Evolutionary conservation across 116 monocot species (phyloP).

Genomic region (Iris pallida): DNA sequence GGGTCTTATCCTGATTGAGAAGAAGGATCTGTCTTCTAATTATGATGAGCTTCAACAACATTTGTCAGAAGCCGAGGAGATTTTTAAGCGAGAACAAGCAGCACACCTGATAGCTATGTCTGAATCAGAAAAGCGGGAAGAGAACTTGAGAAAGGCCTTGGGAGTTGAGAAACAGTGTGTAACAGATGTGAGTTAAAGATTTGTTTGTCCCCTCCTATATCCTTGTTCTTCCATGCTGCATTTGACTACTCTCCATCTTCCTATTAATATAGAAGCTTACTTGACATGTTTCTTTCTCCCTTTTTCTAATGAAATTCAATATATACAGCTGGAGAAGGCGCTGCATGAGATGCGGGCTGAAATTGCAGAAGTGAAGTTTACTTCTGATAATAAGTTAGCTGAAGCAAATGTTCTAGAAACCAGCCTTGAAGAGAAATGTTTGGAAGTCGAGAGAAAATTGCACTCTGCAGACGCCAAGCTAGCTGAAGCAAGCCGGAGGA

Average conservation of each 20-base stretch:
- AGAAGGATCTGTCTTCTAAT: constrained; percentile 67
- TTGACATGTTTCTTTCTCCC: too few species aligned
- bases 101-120: constrained; percentile 57
- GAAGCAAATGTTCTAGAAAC: constrained; percentile 73
- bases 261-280: too few species aligned
- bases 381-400: constrained; percentile 63
- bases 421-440: constrained; percentile 58
- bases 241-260: too few species aligned
- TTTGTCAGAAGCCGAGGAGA: constrained; percentile 57
- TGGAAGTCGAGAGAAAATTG: constrained; percentile 63
- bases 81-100: constrained; percentile 70
- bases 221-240: too few species aligned
- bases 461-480: constrained; percentile 77
- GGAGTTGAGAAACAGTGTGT: constrained; percentile 85
- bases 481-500: constrained; percentile 81
- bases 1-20: constrained; percentile 96
- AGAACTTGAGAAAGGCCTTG: constrained; percentile 61
- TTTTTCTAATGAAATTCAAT: background rate
- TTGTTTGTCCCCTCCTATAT: too few species aligned
- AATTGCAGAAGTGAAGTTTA: constrained; percentile 67
- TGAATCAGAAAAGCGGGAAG: constrained; percentile 69
- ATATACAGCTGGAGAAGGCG: constrained; percentile 79
- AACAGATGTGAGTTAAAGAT: constrained; percentile 44
- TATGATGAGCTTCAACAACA: constrained; percentile 56
- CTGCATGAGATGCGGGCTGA: constrained; percentile 67